Base-by-base conservation (phyloP, 768 basidiomycete species). In the Sporobolomyces roseus region DNA sequence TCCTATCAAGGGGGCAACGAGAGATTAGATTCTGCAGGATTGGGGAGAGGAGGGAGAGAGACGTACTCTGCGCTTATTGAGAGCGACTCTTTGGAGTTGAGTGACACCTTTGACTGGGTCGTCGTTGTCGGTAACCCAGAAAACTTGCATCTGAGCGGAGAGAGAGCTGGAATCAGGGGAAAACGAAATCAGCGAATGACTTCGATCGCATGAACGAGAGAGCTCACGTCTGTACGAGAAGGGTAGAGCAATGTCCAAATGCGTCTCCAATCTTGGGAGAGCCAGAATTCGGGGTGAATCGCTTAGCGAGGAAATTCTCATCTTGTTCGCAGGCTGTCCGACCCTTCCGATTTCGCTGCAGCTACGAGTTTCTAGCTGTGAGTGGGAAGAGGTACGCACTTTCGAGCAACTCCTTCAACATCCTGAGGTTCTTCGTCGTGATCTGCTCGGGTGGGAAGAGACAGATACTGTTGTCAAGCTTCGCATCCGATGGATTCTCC, bases 41-140 rank as follows among this genome's bases (percentile, higher is more conserved):
- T 9, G 38, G 17, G 17, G 17, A 41, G 38, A 41, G 38, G 1
- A 32, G 27, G 5, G n/a, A 13, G 0, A 41, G 17, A 41, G 2
- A 21, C n/a, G 23, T 21, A 65, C 71, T 29, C 16, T 36, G 36
- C 61, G 56, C 43, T 58, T 66, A n/a, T 32, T 53, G 58, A 30
- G 30, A 13, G 70, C 65, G 29, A 56, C 68, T 6, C 36, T 19
- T 27, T 32, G 43, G 23, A 70, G 69, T 50, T 66, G 55, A 0
- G 21, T 25, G 30, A 27, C 49, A n/a, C 61, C 63, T 12, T n/a
- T 8, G 51, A 67, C 23, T 0, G 92, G 92, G 72, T 89, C 79
- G 74, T 93, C 91, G 72, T 89, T 86, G 76, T 98, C 88, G 0
- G 96, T 98, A 49, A 99, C 89, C 45, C 94, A 80, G 77, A 97